These are phyloP conservation scores for Suillus spraguei DNA, from an alignment of 768 basidiomycete species.

Conservation along the genomic window DNA sequence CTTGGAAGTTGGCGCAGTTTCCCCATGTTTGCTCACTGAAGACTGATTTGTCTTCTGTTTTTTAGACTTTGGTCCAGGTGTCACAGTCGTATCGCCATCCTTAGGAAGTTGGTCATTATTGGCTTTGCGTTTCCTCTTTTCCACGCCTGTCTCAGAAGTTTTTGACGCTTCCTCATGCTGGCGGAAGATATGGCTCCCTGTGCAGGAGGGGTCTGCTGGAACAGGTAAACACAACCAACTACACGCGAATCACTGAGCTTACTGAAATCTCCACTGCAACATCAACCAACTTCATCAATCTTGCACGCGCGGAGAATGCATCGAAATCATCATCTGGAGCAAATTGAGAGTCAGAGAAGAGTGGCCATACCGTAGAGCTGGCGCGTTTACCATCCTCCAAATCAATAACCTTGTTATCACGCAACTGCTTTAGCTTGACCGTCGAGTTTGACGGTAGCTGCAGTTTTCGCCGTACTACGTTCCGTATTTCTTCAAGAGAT, in stretches of 20 bases:
- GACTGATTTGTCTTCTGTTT: constrained; percentile 12
- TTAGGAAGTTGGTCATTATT: neutral
- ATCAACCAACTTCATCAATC: constrained; percentile 38
- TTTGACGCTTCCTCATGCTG: neutral
- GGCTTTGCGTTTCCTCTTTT: constrained; percentile 31
- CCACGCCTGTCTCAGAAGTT: neutral
- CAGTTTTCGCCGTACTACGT: constrained; percentile 64
- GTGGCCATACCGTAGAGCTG: neutral
- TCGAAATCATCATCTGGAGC: constrained; percentile 76
- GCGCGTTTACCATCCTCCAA: constrained; percentile 69
- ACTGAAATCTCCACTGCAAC: constrained; percentile 28
- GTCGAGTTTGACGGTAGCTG: constrained; percentile 41
- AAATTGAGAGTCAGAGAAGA: constrained; percentile 8
- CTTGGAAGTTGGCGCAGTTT: neutral
- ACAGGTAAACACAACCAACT: neutral
- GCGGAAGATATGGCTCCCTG: constrained; percentile 7
- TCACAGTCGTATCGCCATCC: constrained; percentile 1
- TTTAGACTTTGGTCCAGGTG: constrained; percentile 8
- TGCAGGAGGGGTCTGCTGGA: constrained; percentile 15
- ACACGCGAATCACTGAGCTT: neutral
- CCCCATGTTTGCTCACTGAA: neutral
- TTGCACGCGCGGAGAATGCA: constrained; percentile 58
- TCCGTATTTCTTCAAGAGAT: constrained; percentile 58
- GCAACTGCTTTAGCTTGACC: constrained; percentile 52
- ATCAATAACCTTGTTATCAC: constrained; percentile 55